phyloP scores from a whole-genome alignment of 768 basidiomycete species.

The Hygrophorus pudorinus region DNA sequence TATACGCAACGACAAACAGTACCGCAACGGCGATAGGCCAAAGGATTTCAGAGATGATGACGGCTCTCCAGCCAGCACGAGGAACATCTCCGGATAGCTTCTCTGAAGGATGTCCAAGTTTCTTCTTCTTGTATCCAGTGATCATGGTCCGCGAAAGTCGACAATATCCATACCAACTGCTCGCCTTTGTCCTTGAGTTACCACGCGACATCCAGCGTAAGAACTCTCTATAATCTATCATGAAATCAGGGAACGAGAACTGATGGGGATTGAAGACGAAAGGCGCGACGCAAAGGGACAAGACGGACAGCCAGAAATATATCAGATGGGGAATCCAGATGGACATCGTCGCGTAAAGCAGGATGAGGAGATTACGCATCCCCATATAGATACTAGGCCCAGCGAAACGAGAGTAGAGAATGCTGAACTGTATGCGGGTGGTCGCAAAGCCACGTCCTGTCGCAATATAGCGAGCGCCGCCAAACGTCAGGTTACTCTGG shows the following conservation, averaged over 20 bases:
- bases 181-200: slow-evolving; percentile 91
- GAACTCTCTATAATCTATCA: slow-evolving; percentile 98
- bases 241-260: slow-evolving; percentile 93
- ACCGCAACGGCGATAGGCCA: slow-evolving; percentile 68
- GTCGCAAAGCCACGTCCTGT: slow-evolving; percentile 99
- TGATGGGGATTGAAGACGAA: slow-evolving; percentile 99
- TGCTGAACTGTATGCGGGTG: slow-evolving; percentile 89
- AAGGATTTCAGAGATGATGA: slow-evolving; percentile 77
- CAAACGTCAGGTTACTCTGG: slow-evolving; percentile 92
- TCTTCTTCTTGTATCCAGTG: slow-evolving; percentile 99
- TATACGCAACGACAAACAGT: slow-evolving; percentile 76
- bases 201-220: slow-evolving; percentile 99
- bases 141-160: slow-evolving; percentile 95
- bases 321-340: slow-evolving; percentile 93
- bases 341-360: slow-evolving; percentile 85
- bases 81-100: slow-evolving; percentile 93
- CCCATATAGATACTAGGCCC: slow-evolving; percentile 99
- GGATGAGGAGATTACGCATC: slow-evolving; percentile 82
- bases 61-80: slow-evolving; percentile 78
- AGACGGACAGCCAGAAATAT: slow-evolving; percentile 98
- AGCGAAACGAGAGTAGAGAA: slow-evolving; percentile 96
- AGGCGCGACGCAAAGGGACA: slow-evolving; percentile 91
- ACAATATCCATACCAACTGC: slow-evolving; percentile 99
- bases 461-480: slow-evolving; percentile 97
- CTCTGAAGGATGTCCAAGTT: slow-evolving; percentile 94